A percentile compares a stretch with the other conserved stretches of the same genome.
These are phyloP conservation scores for Anthostomella pinea DNA, from an alignment of 2,329 filamentous ascomycete species.

Conservation along the genomic window DNA sequence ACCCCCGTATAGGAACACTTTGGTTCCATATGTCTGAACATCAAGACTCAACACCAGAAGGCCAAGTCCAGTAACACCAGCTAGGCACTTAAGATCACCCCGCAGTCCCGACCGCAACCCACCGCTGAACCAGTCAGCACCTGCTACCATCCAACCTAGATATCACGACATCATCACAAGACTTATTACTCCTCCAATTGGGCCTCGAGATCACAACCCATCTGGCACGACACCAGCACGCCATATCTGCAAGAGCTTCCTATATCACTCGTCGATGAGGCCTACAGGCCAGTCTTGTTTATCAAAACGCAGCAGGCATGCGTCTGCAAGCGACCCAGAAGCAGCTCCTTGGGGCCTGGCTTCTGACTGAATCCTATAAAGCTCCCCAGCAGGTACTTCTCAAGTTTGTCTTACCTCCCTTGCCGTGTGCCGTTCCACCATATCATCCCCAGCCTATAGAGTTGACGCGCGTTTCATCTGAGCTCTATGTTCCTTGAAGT, in stretches of 20 bases:
- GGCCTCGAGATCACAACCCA: too few species aligned
- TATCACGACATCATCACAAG: neutral
- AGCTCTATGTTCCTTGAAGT: too few species aligned
- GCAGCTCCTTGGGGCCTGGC: constrained; percentile 9
- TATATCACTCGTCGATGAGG: neutral
- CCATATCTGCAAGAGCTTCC: neutral
- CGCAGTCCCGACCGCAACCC: neutral
- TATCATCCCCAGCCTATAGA: neutral
- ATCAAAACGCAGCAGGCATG: constrained; percentile 8
- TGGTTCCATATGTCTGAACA: too few species aligned
- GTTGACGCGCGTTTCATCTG: too few species aligned
- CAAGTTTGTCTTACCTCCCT: constrained; percentile 7
- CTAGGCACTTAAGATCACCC: too few species aligned
- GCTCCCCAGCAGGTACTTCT: constrained; percentile 4
- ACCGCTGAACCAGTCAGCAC: neutral
- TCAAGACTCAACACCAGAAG: too few species aligned
- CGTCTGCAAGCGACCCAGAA: constrained; percentile 10
- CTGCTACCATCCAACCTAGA: neutral
- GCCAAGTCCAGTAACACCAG: too few species aligned
- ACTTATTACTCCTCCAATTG: too few species aligned
- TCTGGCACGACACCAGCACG: neutral
- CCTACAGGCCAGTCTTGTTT: neutral
- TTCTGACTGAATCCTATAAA: constrained; percentile 16
- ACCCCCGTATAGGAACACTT: too few species aligned
- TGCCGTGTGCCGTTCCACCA: neutral